phyloP scores from a whole-genome alignment of 225 moss, liverwort and hornwort species.

The Bryum argenteum region DNA sequence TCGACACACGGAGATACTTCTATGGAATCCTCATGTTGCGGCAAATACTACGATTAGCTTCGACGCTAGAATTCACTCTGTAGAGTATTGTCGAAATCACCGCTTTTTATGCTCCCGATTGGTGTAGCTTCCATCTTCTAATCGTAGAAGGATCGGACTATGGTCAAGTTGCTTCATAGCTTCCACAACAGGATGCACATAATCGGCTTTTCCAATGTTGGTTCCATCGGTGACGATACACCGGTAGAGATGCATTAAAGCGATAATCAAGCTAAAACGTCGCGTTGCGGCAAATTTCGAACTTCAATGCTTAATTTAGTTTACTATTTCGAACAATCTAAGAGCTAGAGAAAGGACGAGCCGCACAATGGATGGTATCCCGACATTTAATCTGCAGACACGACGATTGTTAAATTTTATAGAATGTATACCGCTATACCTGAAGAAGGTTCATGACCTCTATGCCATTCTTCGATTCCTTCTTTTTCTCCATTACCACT shows the following conservation, averaged over 20 bases:
- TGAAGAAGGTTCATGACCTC: conserved; percentile 68
- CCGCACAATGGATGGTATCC: not conserved
- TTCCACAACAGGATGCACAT: conserved; percentile 67
- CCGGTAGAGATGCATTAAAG: not conserved
- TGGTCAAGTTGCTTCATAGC: conserved; percentile 57
- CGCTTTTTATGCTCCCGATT: conserved; percentile 58
- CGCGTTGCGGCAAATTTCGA: not conserved
- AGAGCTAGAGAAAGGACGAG: not conserved
- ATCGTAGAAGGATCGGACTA: conserved; percentile 41
- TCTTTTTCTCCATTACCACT: conserved; percentile 80
- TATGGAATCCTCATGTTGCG: conserved; percentile 9
- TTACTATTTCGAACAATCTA: not conserved
- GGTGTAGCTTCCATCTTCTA: conserved; percentile 50
- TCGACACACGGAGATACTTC: not conserved
- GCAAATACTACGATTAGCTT: conserved; percentile 9
- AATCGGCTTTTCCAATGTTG: conserved; percentile 65
- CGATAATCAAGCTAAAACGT: conserved; percentile 4
- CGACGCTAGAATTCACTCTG: not conserved
- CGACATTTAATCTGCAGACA: conserved; percentile 18
- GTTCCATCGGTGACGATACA: conserved; percentile 77
- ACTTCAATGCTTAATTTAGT: not conserved
- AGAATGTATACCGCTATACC: conserved; percentile 30
- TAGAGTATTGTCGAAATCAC: conserved; percentile 15
- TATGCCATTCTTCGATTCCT: conserved; percentile 61
- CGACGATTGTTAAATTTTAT: not conserved